Base-by-base conservation (phyloP, 805 yeast genomes). In the Myxozyma monticola region DNA sequence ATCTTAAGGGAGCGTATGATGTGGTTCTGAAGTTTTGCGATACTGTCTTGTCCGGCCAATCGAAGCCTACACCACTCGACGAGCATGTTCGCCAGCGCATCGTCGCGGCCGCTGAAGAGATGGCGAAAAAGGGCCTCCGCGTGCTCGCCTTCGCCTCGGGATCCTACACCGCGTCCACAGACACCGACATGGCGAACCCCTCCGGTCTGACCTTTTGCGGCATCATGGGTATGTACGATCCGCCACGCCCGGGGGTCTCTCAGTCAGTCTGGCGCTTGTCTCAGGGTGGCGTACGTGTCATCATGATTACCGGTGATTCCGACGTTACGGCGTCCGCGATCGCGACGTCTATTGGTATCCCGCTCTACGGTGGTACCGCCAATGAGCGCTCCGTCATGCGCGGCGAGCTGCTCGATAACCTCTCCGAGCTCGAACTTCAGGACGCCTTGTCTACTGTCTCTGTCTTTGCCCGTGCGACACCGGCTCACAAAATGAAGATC, bases 231-330 rank as follows among this genome's bases (percentile, higher is more conserved):
- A 89, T 93, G 96, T 88, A 88, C 62, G 99, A 93, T 70, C 99
- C 99, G 8, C 99, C 99, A 49, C 80, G 99, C 63, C 85, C 90
- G 8, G 82, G 84, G 55, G 98, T 93, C 2, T 77, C 80, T 42
- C 72, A 76, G 42, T 85, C 96, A 1, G 79, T 93, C 50, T 78
- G 85, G 33, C 75, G 81, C 57, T 75, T 93, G 49, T 76, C 89
- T 73, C 82, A 82, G 63, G 96, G 98, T 55, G 96, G 98, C 37
- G 99, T 93, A 36, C 95, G 88, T 64, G 88, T 93, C n/a, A 87
- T 93, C 44, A 93, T 93, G 98, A 91, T 93, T 57, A 93, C 99
- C 7, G 96, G 96, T 61, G 97, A 90, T 68, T 78, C 88, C 31
- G 95, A 89, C 56, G 81, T 84, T 14, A 88, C 97, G 14, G 96